Base-by-base conservation (phyloP, 306 rosid genomes). In the Myrica gale region DNA sequence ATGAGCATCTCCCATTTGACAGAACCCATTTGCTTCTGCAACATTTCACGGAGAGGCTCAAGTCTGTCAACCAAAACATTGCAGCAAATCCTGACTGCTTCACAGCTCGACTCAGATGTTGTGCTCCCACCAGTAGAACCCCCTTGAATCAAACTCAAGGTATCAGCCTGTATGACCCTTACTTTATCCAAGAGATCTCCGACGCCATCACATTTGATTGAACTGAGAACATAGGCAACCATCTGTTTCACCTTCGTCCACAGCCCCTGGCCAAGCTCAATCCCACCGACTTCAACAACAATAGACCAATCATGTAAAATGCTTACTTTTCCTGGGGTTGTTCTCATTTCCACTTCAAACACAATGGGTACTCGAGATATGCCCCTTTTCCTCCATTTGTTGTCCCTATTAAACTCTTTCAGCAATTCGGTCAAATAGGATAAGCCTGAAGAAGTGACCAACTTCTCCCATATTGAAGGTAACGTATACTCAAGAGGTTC, bases 221-320 rank as follows among this genome's bases (percentile, higher is more conserved):
- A 78, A 58, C 86, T 65, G 37, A 95, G 97, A 70, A 85, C 85
- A 84, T 78, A 95, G 61, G 97, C 97, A 67, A 89, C 85, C 95
- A 85, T 88, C 84, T 95, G 97, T 79, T 89, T 92, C 12, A 84
- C 98, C 90, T 95, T 95, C 51, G 97, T 95, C 98, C 98, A 95
- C 6, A 95, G 92, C 88, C 98, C 98, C 82, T 95, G 98, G 44
- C 98, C 98, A 21, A 95, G 39, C 81, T 95, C 97, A n/a, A 89
- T 89, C 17, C 97, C 98, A 71, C 97, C 97, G 67, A 95, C 97
- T 86, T 95, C 98, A 82, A 87, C 97, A 77, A 79, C 88, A 48
- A 95, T 71, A 45, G 97, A 89, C 15, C 92, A 97, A 50, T 92
- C 98, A 1, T 72, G 56, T 44, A 95, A 82, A 77, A 95, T 88